Percentiles rank a stretch among this genome's conserved stretches.
Evolutionary conservation across 1,139 yeast genomes (phyloP).

Genomic region (Geotrichum bryndzae): DNA sequence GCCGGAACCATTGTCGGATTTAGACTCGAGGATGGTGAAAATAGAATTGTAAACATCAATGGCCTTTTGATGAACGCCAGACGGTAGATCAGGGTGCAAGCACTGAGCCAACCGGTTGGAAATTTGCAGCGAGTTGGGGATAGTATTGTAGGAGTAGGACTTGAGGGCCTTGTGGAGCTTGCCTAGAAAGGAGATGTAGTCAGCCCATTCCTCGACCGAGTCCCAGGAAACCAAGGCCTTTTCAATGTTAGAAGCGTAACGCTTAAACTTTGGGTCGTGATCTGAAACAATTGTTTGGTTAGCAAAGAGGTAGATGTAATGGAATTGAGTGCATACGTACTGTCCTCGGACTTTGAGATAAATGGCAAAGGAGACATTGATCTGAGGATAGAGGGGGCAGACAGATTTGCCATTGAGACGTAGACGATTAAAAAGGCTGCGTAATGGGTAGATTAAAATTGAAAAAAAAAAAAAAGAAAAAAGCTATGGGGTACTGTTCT

Average conservation of each 20-base stretch:
- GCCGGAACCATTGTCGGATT: slow-evolving; percentile 19
- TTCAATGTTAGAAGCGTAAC: slow-evolving; percentile 61
- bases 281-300: slow-evolving; percentile 1
- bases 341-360: slow-evolving; percentile 4
- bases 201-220: slow-evolving; percentile 96
- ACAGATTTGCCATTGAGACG: background rate
- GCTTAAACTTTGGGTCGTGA: slow-evolving; percentile 53
- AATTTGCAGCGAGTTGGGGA: slow-evolving; percentile 46
- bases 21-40: slow-evolving; percentile 52
- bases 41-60: slow-evolving; percentile 68
- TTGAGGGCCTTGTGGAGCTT: slow-evolving; percentile 67
- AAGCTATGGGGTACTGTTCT: background rate
- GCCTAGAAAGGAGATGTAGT: slow-evolving; percentile 82
- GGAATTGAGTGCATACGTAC: background rate
- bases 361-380: slow-evolving; percentile 11
- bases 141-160: slow-evolving; percentile 36
- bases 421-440: background rate
- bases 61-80: slow-evolving; percentile 91
- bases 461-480: background rate
- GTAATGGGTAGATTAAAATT: background rate
- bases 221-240: slow-evolving; percentile 76
- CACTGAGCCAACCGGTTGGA: slow-evolving; percentile 48
- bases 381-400: slow-evolving; percentile 6
- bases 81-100: slow-evolving; percentile 71
- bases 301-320: background rate